Percentiles rank a stretch among this genome's conserved stretches.
Conservation (phyloP, 1,284 basidiomycete species). For the Irpex lacteus region DNA sequence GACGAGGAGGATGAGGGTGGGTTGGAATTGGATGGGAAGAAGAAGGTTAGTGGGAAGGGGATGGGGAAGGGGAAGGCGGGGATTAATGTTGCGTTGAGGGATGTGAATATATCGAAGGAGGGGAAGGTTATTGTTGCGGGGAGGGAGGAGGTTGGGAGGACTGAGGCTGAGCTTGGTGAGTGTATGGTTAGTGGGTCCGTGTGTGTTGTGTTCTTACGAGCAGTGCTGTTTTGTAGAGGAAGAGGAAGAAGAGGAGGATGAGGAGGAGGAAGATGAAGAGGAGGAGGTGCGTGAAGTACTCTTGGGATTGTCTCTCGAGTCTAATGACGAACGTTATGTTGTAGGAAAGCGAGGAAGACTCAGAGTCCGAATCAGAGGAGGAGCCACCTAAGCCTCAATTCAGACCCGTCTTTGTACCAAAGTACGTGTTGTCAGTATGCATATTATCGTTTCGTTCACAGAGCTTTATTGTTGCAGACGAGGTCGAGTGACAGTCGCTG, state of each 20-base stretch:
- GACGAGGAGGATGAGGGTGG: slow-evolving; percentile 47
- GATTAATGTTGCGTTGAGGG: slow-evolving; percentile 71
- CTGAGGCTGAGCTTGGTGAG: slow-evolving; percentile 46
- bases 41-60: slow-evolving; percentile 25
- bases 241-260: slow-evolving; percentile 45
- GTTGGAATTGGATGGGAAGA: slow-evolving; percentile 37
- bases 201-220: background rate
- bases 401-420: slow-evolving; percentile 88
- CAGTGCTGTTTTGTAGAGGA: slow-evolving; percentile 17
- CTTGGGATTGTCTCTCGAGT: slow-evolving; percentile 16
- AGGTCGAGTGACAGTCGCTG: slow-evolving; percentile 62
- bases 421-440: slow-evolving; percentile 49
- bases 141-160: slow-evolving; percentile 69
- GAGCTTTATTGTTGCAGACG: slow-evolving; percentile 46
- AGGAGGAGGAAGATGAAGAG: slow-evolving; percentile 38
- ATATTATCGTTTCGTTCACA: slow-evolving; percentile 2
- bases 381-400: slow-evolving; percentile 61
- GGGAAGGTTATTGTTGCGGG: slow-evolving; percentile 77
- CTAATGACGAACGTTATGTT: slow-evolving; percentile 17
- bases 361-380: slow-evolving; percentile 65
- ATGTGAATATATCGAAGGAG: slow-evolving; percentile 74
- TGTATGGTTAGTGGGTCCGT: slow-evolving; percentile 6
- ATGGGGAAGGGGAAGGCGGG: slow-evolving; percentile 36
- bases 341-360: slow-evolving; percentile 78
- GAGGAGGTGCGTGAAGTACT: slow-evolving; percentile 34